These are phyloP conservation scores for Yamadazyma jaroonii DNA, from an alignment of 1,139 yeast species.

Conservation along the genomic window DNA sequence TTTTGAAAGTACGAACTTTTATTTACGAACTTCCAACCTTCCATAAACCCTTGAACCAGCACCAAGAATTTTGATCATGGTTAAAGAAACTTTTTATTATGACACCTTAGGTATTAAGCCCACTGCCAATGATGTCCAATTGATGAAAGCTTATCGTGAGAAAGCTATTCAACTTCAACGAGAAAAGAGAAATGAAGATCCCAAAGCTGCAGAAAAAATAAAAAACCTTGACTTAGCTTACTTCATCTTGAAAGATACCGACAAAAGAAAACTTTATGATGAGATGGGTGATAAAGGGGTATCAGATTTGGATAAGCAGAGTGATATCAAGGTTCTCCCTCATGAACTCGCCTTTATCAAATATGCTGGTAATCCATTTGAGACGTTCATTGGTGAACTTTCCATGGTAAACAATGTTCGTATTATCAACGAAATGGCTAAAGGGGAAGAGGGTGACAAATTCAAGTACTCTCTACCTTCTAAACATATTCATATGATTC, in stretches of 20 bases:
- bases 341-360: conserved; percentile 65
- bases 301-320: conserved; percentile 18
- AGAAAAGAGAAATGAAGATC: conserved; percentile 76
- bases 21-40: too few relatives aligned
- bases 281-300: conserved; percentile 44
- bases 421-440: conserved; percentile 33
- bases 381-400: conserved; percentile 80
- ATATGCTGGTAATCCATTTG: conserved; percentile 76
- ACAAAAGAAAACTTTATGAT: conserved; percentile 40
- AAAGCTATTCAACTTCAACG: conserved; percentile 93
- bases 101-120: conserved; percentile 83
- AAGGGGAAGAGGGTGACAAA: conserved; percentile 4
- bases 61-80: conserved; percentile 64
- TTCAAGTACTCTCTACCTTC: conserved; percentile 13
- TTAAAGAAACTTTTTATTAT: conserved; percentile 86
- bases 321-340: conserved; percentile 32
- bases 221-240: conserved; percentile 72
- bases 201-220: conserved; percentile 92
- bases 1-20: too few relatives aligned
- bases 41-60: too few relatives aligned
- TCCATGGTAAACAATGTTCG: conserved; percentile 76
- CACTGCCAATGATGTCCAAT: conserved; percentile 74
- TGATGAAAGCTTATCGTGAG: conserved; percentile 93
- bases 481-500: conserved; percentile 23
- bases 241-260: conserved; percentile 37